Conservation (phyloP, 1,284 basidiomycete genomes). For the Coniferiporia sulphurascens region DNA sequence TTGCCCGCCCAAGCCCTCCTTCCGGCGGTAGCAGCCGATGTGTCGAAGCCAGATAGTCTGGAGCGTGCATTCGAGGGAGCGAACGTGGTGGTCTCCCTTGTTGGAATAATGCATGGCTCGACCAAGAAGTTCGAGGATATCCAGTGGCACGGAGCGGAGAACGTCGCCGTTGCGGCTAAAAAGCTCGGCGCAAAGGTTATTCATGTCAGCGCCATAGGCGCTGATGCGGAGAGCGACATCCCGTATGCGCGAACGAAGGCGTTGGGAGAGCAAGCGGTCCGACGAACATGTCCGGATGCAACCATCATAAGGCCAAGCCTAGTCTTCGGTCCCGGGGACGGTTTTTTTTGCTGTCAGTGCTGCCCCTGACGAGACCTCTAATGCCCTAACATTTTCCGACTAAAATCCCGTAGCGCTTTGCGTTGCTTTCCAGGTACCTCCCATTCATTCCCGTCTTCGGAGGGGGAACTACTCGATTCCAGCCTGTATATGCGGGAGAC, state of each 20-base stretch:
- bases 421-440: constrained; percentile 48
- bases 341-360: constrained; percentile 58
- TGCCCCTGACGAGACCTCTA: not conserved
- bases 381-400: not conserved
- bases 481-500: constrained; percentile 67
- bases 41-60: constrained; percentile 46
- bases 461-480: constrained; percentile 60
- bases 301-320: constrained; percentile 66
- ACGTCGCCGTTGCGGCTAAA: constrained; percentile 49
- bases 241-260: constrained; percentile 60
- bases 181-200: constrained; percentile 48
- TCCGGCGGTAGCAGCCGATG: constrained; percentile 45
- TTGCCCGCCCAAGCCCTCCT: constrained; percentile 32
- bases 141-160: constrained; percentile 60
- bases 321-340: constrained; percentile 68
- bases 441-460: constrained; percentile 71
- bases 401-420: constrained; percentile 46
- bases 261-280: constrained; percentile 51
- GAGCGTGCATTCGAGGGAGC: constrained; percentile 46
- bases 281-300: constrained; percentile 42
- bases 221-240: constrained; percentile 42
- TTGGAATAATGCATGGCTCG: constrained; percentile 57
- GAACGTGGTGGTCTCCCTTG: constrained; percentile 54
- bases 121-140: constrained; percentile 50
- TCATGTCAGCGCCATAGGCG: constrained; percentile 61